Evolutionary conservation across 2,329 filamentous ascomycete genomes (phyloP), one percentile per base, ranked within the genome.

Genomic region (Fusarium verticillioides): DNA sequence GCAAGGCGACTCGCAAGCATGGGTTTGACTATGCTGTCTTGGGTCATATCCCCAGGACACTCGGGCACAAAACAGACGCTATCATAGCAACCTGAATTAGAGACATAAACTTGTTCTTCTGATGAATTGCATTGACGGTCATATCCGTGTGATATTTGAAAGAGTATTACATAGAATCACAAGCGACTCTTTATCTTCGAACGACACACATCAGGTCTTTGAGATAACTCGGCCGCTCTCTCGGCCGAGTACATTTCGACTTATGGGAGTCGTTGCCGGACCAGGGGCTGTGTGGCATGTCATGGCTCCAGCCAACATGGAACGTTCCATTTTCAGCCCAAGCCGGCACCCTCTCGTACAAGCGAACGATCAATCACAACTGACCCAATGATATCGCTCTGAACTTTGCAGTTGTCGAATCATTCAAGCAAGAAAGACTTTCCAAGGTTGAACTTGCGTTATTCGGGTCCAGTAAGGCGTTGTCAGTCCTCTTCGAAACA

Each of bases 261-360:
- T 65, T 47, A 61, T 58, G 59, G 50, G 53, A 70, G 47, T 57
- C 43, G 56, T 63, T 73, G 60, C 60, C 46, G 47, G 21, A 70
- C 46, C 60, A 70, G 60, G 70, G 66, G 52, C 30, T 57, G 58
- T 53, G 60, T 69, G 59, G 66, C 66, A 60, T 73, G 70, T 65
- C 65, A 58, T 73, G 70, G 58, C 40, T 65, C 70, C 70, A 72
- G 70, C 21, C 52, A 66, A 59, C 60, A 72, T 72, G 70, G 60
- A 72, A 72, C 70, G 70, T 72, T 72, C 70, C 70, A 72, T 73
- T 54, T 53, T 66, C 69, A 61, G 70, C 65, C 44, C 54, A 26
- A 57, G 21, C 60, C 42, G 23, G 54, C 28, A 53, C 36, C 39
- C 34, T 69, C 26, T n/a, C 40, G 42, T 40, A 56, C 19, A 62